Evolutionary conservation across 441 rosid species (phyloP).

Genomic region (Mallotus repandus): DNA sequence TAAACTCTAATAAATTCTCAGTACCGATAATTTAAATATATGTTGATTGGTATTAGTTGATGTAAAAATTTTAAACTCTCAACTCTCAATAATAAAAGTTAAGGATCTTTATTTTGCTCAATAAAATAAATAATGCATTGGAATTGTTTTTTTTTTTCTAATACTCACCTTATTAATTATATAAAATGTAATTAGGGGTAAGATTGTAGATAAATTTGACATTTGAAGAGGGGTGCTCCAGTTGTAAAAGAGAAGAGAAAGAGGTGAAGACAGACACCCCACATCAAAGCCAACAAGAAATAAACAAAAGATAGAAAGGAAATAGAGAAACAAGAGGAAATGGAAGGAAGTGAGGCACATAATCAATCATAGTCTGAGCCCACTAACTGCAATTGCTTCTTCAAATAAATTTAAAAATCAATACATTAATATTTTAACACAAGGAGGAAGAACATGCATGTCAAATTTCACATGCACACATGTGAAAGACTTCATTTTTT

Average conservation of each 20-base stretch:
- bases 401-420: neutral
- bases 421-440: no score
- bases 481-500: slow-evolving; percentile 26
- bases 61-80: no score
- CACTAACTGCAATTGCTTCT: slow-evolving; percentile 24
- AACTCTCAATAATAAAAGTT: no score
- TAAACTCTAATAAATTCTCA: no score
- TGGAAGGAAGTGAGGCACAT: slow-evolving; percentile 29
- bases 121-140: no score
- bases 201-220: neutral
- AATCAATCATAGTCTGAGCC: slow-evolving; percentile 26
- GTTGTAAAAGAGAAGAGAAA: neutral
- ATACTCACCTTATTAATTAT: no score
- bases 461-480: slow-evolving; percentile 48
- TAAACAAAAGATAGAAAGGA: neutral
- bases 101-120: no score
- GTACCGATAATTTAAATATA: no score
- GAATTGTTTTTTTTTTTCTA: no score
- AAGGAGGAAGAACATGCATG: slow-evolving; percentile 2
- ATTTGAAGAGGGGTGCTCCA: neutral
- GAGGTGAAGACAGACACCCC: neutral
- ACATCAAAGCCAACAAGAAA: neutral
- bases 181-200: no score
- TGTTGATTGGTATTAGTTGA: no score
- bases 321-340: slow-evolving; percentile 23